Evolutionary conservation across 352 stramenopile species (phyloP), one percentile per base, ranked within the genome.

Genomic region (Phytophthora quininea): DNA sequence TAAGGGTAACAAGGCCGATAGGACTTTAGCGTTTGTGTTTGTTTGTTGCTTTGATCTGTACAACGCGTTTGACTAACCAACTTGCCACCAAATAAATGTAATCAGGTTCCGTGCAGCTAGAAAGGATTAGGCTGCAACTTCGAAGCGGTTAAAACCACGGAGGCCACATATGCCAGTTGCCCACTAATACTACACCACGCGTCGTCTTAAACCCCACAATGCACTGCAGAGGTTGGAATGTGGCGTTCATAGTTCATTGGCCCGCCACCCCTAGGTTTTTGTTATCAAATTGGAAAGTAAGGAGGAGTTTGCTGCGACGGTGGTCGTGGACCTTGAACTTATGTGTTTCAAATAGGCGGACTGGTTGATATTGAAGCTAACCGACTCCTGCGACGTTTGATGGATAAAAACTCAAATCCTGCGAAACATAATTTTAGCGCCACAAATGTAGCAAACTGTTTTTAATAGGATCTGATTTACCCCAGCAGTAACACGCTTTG

Each of bases 151-250:
- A 54, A 38, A 60, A 54, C 15, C 42, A 55, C 50, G 40, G 51
- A 60, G 55, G 43, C n/a, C 59, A 43, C 59, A 67, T 55, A 48
- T 32, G 30, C 51, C 42, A 56, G 50, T 8, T 60, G 30, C 43
- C 42, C 51, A 55, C 59, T 66, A 66, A 60, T 67, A 49, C 42
- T 42, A 52, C 50, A 67, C 40, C 40, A 60, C 40, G 12, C 24
- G 42, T 33, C 51, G 31, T 60, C 51, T 67, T 60, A 67, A 60
- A 67, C 50, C 42, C 42, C 42, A 60, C 40, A 43, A 35, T 50
- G 40, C 42, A 33, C 42, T 54, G 55, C 51, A 60, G 59, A 42
- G 59, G 30, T 66, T 32, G 3, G 32, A 27, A n/a, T 67, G 49
- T 55, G 51, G 50, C 40, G 50, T 60, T 56, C 59, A 42, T 42